phyloP scores from a whole-genome alignment of 2,329 filamentous ascomycete genomes.

The Colletotrichum sp. region DNA sequence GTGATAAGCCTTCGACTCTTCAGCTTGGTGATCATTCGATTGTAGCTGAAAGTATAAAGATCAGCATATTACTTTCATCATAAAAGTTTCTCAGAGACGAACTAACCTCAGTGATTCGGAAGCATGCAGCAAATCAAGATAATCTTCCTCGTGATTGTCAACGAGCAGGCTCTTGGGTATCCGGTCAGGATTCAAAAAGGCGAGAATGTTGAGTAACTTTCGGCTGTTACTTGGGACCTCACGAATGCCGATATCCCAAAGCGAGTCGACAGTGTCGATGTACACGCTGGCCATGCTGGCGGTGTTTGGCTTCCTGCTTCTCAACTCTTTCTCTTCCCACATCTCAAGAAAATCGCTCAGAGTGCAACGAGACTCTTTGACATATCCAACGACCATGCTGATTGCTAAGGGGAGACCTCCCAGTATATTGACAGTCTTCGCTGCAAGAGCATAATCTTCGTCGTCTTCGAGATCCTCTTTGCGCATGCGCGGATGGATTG shows the following conservation, averaged over 20 bases:
- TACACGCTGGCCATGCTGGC: too few species aligned
- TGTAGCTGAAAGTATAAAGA: background rate
- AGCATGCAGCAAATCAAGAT: background rate
- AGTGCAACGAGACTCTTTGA: background rate
- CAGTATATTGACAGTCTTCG: background rate
- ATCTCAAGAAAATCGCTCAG: background rate
- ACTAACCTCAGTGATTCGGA: background rate
- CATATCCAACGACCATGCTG: background rate
- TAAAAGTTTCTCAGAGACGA: accelerated
- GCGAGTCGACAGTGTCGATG: too few species aligned
- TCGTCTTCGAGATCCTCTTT: background rate
- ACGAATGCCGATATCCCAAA: background rate
- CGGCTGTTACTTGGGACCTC: background rate
- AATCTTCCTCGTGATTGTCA: background rate
- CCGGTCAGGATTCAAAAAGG: background rate
- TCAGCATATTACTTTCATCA: background rate
- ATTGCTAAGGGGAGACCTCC: background rate
- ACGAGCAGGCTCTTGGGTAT: background rate
- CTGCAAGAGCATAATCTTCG: background rate
- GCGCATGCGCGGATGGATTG: background rate
- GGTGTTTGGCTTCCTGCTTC: background rate
- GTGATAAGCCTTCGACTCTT: background rate
- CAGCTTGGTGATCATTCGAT: background rate
- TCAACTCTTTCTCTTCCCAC: background rate
- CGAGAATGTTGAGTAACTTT: background rate